Evolutionary conservation across 192 early-diverging fungal species (phyloP).

Genomic region (Entomortierella lignicola): DNA sequence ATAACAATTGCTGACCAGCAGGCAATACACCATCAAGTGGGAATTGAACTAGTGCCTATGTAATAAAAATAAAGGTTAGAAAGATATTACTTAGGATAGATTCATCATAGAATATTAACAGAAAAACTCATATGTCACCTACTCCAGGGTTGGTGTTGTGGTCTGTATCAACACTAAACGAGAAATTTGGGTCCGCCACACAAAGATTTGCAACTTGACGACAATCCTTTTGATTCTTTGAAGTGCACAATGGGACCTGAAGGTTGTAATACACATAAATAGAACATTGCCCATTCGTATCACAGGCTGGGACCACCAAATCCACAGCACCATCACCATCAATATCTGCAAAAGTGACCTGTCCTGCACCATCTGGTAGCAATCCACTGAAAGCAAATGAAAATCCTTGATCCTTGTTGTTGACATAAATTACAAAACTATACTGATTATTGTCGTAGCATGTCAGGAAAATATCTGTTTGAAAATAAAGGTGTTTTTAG

Average conservation of each 20-base stretch:
- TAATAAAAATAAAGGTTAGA: neutral
- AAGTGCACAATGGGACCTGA: conserved; percentile 82
- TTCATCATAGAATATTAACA: too few species aligned
- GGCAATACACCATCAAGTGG: conserved; percentile 55
- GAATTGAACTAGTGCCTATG: conserved; percentile 58
- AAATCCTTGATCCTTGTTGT: conserved; percentile 72
- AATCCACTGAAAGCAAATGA: conserved; percentile 66
- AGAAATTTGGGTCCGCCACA: conserved; percentile 74
- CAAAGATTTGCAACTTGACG: conserved; percentile 78
- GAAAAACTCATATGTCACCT: conserved; percentile 12
- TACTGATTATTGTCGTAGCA: conserved; percentile 63
- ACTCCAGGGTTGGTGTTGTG: conserved; percentile 49
- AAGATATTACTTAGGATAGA: neutral
- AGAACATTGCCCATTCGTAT: conserved; percentile 58
- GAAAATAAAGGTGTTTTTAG: too few species aligned
- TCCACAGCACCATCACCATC: conserved; percentile 93
- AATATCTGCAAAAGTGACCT: conserved; percentile 91
- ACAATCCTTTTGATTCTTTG: conserved; percentile 63
- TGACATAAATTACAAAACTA: conserved; percentile 83
- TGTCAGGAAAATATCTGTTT: conserved; percentile 75
- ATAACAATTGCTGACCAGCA: conserved; percentile 58
- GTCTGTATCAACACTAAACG: conserved; percentile 67
- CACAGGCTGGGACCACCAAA: conserved; percentile 80
- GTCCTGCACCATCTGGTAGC: conserved; percentile 76
- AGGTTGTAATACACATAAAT: conserved; percentile 86